Conservation (phyloP, 176 grass and related monocot genomes). For the Aegilops tauschii region DNA sequence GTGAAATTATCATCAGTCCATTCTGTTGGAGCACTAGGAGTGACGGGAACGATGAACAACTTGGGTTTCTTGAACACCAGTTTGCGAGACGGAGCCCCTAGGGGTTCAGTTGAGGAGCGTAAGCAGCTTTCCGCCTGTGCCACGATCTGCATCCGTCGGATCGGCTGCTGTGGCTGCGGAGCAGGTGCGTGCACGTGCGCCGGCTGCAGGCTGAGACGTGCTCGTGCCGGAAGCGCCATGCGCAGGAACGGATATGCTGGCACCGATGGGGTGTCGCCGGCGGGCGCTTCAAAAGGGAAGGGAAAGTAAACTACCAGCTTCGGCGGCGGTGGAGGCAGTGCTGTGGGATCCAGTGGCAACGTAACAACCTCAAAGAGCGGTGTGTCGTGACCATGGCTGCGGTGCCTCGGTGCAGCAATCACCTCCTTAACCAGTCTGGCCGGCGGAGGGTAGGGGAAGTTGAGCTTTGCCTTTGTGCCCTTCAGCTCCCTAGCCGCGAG, state of each 20-base stretch:
- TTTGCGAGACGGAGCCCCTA: no score
- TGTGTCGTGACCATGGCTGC: not conserved
- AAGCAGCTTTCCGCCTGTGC: no score
- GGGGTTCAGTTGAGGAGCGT: no score
- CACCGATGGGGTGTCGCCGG: no score
- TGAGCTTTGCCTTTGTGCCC: not conserved
- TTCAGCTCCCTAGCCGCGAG: not conserved
- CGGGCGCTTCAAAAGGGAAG: not conserved
- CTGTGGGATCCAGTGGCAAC: not conserved
- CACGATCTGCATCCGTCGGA: no score
- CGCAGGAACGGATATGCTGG: not conserved
- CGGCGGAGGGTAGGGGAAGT: not conserved
- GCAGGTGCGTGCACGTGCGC: no score
- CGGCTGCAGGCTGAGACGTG: no score
- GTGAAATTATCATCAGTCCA: not conserved
- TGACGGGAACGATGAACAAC: no score
- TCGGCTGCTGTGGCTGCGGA: no score
- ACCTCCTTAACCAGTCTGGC: not conserved
- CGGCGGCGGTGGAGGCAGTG: not conserved
- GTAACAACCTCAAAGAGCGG: not conserved
- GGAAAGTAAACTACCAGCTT: not conserved
- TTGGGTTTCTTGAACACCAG: no score
- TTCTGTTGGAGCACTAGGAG: not conserved
- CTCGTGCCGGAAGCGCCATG: not conserved
- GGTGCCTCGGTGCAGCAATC: not conserved